phyloP scores from a whole-genome alignment of 225 moss, liverwort and hornwort genomes.

The Ulota crispa region DNA sequence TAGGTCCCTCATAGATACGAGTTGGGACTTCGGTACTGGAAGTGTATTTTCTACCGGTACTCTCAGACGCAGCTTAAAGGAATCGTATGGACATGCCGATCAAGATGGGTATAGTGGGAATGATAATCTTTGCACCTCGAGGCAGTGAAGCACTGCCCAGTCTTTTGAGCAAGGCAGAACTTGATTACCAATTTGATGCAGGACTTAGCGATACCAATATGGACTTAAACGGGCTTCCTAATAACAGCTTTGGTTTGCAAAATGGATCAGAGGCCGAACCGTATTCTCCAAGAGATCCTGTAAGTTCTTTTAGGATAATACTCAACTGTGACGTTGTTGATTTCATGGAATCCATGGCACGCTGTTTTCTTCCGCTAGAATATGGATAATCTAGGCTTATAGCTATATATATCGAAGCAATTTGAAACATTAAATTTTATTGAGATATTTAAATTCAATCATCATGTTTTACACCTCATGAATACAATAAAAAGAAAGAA shows the following conservation, averaged over 20 bases:
- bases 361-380: neutral
- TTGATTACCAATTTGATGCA: slow-evolving; percentile 64
- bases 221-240: slow-evolving; percentile 61
- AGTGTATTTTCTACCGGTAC: slow-evolving; percentile 48
- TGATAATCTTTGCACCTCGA: slow-evolving; percentile 15
- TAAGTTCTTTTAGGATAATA: slow-evolving; percentile 13
- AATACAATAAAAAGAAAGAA: neutral
- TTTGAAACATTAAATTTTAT: neutral
- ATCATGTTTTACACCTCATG: neutral
- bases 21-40: slow-evolving; percentile 47
- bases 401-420: neutral
- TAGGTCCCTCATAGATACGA: slow-evolving; percentile 62
- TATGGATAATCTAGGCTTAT: neutral
- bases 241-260: slow-evolving; percentile 60
- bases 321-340: neutral
- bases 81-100: slow-evolving; percentile 46
- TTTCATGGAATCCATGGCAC: neutral
- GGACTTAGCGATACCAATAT: slow-evolving; percentile 49
- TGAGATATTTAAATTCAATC: neutral
- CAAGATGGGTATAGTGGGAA: slow-evolving; percentile 37
- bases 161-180: slow-evolving; percentile 67
- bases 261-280: slow-evolving; percentile 60
- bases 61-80: slow-evolving; percentile 65
- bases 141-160: slow-evolving; percentile 58
- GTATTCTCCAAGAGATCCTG: slow-evolving; percentile 40